Percentiles rank a stretch among this genome's conserved stretches.
phyloP scores from a whole-genome alignment of 305 asterid genomes.

The Galium porrigens region DNA sequence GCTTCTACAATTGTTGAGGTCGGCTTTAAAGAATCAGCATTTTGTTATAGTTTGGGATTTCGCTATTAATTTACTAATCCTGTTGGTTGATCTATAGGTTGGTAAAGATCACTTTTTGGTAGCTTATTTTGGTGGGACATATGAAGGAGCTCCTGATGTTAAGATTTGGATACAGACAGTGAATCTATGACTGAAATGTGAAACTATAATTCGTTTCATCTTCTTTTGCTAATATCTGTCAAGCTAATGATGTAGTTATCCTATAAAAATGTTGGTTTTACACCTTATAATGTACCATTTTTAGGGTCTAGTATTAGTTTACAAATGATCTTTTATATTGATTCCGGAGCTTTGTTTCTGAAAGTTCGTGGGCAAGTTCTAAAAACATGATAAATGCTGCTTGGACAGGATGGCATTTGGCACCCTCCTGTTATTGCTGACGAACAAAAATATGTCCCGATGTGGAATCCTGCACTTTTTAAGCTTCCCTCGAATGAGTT shows the following conservation, averaged over 20 bases:
- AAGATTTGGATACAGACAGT: conserved; percentile 63
- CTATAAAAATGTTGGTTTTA: background rate
- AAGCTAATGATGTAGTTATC: background rate
- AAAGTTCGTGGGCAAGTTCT: background rate
- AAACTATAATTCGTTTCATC: background rate
- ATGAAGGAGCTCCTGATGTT: conserved; percentile 79
- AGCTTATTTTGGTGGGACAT: conserved; percentile 80
- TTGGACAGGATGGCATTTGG: conserved; percentile 62
- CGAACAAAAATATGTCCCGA: conserved; percentile 48
- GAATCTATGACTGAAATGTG: background rate
- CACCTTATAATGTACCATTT: background rate
- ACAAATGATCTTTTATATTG: background rate
- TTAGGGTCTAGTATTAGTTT: background rate
- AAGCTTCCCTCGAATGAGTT: conserved; percentile 57
- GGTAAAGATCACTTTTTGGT: conserved; percentile 52
- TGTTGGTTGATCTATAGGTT: conserved; percentile 35
- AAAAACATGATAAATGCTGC: background rate
- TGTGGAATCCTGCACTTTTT: conserved; percentile 88
- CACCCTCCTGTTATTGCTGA: conserved; percentile 55
- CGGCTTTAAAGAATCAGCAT: background rate
- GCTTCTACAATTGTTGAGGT: conserved; percentile 94
- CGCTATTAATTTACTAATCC: background rate
- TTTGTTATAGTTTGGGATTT: background rate
- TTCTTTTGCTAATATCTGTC: background rate
- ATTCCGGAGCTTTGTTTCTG: background rate